Evolutionary conservation across 495 filamentous ascomycete genomes (phyloP), one percentile per base, ranked within the genome.

Genomic region (Glarea lozoyensis): DNA sequence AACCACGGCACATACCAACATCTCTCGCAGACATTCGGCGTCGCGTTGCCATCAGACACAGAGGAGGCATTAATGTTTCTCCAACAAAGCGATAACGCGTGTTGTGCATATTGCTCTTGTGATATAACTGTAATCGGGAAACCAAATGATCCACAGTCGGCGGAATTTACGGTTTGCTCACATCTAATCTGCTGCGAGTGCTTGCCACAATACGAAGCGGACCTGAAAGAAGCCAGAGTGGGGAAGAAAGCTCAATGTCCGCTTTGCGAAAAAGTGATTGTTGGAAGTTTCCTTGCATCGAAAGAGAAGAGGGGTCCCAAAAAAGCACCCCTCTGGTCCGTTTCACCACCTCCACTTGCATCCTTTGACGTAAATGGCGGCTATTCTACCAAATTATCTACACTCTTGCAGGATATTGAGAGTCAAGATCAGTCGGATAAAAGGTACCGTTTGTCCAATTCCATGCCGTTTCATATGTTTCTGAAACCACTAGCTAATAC

Each of bases 1-100:
- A 71, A 70, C 38, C 64, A 70, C 45, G 68, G 67, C 10, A 68
- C 67, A 2, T 66, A 69, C 25, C 50, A 60, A 40, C 47, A 38
- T 3, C 59, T 65, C 46, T 60, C 57, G 10, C 12, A 16, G 18
- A 4, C 19, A 3, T 3, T 11, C 3, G 21, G 4, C 4, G 37
- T 18, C 15, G 23, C 5, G 4, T 10, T 29, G 1, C 21, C 35
- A 31, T 42, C 42, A 30, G 43, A 51, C 25, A 42, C 48, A 1
- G 43, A 46, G 9, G 19, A 46, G 42, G 42, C 42, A 15, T 15
- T 50, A 20, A 35, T 19, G 12, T 20, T 20, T 29, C 19, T 50
- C 3, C 15, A 50, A 18, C 24, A 46, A 18, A 2, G 20, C 9
- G 21, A 36, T 4, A 6, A 37, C 2, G 42, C 36, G 7, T 38